Evolutionary conservation across 2,329 filamentous ascomycete genomes (phyloP), one percentile per base, ranked within the genome.

Genomic region (Paecilomyces sp.): DNA sequence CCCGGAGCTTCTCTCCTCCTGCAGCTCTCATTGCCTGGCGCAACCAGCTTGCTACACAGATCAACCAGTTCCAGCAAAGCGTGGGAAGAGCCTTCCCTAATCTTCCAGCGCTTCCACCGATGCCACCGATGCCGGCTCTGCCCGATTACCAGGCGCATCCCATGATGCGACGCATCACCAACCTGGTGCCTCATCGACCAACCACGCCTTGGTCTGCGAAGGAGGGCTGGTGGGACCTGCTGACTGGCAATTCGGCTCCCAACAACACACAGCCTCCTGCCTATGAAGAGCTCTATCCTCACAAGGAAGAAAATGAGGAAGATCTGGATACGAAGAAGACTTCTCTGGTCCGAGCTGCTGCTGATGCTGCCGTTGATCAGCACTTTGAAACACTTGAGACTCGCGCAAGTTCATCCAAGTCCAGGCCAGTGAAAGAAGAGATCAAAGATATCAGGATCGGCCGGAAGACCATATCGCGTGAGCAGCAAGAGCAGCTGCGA

Each of bases 251-350:
- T 57, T 72, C 75, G 47, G 66, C 77, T 15, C 77, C 75, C 22
- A 76, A 76, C 47, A 74, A 83, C 9, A 77, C 80, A 3, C 79
- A 83, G 33, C 89, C 89, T 8, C 90, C 90, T 9, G 84, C 90
- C 0, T 94, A 94, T 64, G 87, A 92, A 57, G 90, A 92, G 55
- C 84, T 94, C 30, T 94, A 86, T 71, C 90, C 89, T 4, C 70
- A 72, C 50, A 70, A 75, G 25, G 72, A 72, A 33, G 61, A 65
- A 31, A 66, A 66, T 24, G 72, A 71, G 58, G 72, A 70, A 53
- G 76, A 78, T 54, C 70, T 68, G 41, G 75, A 75, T 30, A 66
- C 77, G 6, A 79, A 80, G 60, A 78, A 78, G 58, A 70, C 70
- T 9, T 76, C 73, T n/a, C 65, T 77, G 50, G 57, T 79, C 12